A percentile compares a stretch with the other conserved stretches of the same genome.
phyloP scores from a whole-genome alignment of 768 basidiomycete species.

The Termitomyces sp. region DNA sequence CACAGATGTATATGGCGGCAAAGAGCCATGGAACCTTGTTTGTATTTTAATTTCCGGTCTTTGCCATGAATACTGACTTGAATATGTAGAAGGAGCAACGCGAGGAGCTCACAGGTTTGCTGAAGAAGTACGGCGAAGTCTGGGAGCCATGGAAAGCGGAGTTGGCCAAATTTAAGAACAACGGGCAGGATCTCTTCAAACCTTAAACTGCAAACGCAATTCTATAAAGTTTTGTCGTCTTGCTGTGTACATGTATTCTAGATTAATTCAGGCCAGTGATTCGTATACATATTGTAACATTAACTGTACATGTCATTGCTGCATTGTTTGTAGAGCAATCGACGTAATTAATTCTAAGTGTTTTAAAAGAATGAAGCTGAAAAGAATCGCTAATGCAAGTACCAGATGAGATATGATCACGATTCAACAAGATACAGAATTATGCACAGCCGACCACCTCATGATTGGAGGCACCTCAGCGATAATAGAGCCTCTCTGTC shows the following conservation, averaged over 20 bases:
- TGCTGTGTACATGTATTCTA: neutral
- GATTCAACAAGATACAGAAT: neutral
- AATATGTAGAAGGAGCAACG: constrained; percentile 71
- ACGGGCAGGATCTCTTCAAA: constrained; percentile 53
- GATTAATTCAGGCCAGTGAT: neutral
- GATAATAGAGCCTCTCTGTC: neutral
- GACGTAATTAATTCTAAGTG: neutral
- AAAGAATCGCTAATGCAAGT: neutral
- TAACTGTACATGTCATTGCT: neutral
- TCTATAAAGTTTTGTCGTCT: neutral
- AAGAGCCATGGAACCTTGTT: constrained; percentile 81
- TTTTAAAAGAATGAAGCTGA: neutral
- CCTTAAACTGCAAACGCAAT: neutral
- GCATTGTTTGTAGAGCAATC: neutral
- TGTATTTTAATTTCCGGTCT: constrained; percentile 24
- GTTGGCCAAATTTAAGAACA: constrained; percentile 67
- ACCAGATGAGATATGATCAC: too few species aligned
- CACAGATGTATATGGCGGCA: constrained; percentile 82
- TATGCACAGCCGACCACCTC: neutral
- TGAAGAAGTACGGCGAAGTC: constrained; percentile 80
- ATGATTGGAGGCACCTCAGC: neutral
- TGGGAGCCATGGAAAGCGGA: constrained; percentile 88
- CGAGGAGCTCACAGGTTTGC: constrained; percentile 62
- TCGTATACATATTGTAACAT: neutral
- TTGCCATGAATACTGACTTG: neutral